These are phyloP conservation scores for Leishmania braziliensis DNA, from an alignment of 208 protist species.

Conservation along the genomic window DNA sequence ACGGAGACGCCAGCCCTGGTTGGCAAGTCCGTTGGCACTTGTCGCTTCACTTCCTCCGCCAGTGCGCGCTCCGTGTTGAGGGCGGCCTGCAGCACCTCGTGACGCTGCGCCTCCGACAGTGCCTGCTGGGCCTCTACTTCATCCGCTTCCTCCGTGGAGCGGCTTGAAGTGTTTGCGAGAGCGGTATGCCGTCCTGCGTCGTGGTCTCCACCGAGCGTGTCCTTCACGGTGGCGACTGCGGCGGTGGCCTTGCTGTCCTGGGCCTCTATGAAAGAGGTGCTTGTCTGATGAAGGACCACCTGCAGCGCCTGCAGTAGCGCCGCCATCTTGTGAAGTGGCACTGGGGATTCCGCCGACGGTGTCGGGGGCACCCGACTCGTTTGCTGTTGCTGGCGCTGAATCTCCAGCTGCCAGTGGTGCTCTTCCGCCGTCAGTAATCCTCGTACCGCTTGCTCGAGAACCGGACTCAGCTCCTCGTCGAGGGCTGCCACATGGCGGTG, in stretches of 20 bases:
- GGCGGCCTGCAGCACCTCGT: slow-evolving; percentile 22
- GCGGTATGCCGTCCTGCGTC: not conserved
- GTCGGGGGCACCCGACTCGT: slow-evolving; percentile 7
- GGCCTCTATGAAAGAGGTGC: slow-evolving; percentile 32
- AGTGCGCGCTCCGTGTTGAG: slow-evolving; percentile 36
- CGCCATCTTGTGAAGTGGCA: slow-evolving; percentile 52
- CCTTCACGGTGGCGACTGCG: not conserved
- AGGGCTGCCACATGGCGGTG: slow-evolving; percentile 34
- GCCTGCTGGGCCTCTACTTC: not conserved
- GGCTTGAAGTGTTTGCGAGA: not conserved
- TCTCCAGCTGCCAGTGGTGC: slow-evolving; percentile 38
- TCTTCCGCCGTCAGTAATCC: slow-evolving; percentile 62
- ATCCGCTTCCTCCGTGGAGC: not conserved
- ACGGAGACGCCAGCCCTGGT: slow-evolving; percentile 19
- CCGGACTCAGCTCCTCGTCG: slow-evolving; percentile 29
- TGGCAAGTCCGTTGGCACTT: not conserved
- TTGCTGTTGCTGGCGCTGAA: slow-evolving; percentile 25
- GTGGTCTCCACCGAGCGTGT: not conserved
- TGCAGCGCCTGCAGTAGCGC: slow-evolving; percentile 48
- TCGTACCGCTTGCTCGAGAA: slow-evolving; percentile 47
- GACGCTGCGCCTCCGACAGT: slow-evolving; percentile 14
- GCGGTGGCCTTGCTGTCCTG: slow-evolving; percentile 7
- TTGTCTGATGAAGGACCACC: slow-evolving; percentile 44
- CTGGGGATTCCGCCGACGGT: slow-evolving; percentile 16
- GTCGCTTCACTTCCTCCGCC: slow-evolving; percentile 17